A percentile compares a stretch with the other conserved stretches of the same genome.
Conservation (phyloP, 495 filamentous ascomycete species). For the Hyaloscypha variabilis region DNA sequence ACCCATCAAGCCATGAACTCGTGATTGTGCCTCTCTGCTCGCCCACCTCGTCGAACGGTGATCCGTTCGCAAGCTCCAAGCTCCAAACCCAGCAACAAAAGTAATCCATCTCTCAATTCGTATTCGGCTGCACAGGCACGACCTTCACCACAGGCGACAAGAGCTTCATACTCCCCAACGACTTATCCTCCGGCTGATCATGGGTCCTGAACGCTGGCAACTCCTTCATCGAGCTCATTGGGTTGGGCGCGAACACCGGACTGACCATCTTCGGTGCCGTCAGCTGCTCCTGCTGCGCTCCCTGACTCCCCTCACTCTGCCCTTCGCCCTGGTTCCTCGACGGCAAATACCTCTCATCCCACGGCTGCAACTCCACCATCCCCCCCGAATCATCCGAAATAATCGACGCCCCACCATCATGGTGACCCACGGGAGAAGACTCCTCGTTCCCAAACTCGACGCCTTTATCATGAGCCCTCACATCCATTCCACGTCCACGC, state of each 20-base stretch:
- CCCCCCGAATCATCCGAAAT: background rate
- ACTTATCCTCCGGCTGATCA: background rate
- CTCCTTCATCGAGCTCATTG: background rate
- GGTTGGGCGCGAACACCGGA: background rate
- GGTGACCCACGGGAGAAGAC: background rate
- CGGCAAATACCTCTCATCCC: background rate
- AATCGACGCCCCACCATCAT: background rate
- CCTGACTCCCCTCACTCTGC: background rate
- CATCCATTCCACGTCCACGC: too few species aligned
- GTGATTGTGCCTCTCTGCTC: too few species aligned
- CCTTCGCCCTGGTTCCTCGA: background rate
- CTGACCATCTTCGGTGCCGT: background rate
- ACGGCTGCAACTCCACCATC: background rate
- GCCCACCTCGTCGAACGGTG: too few species aligned
- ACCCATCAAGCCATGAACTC: too few species aligned
- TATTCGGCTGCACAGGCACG: background rate
- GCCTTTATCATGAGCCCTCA: too few species aligned
- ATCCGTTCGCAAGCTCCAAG: too few species aligned
- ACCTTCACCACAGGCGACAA: background rate
- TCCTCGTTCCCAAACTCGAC: too few species aligned
- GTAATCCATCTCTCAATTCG: too few species aligned
- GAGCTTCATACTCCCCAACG: background rate
- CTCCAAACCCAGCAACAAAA: too few species aligned
- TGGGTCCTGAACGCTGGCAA: background rate
- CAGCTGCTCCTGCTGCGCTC: background rate